A percentile compares a stretch with the other conserved stretches of the same genome.
phyloP scores from a whole-genome alignment of 2,329 filamentous ascomycete species.

The Epichloe sibirici region DNA sequence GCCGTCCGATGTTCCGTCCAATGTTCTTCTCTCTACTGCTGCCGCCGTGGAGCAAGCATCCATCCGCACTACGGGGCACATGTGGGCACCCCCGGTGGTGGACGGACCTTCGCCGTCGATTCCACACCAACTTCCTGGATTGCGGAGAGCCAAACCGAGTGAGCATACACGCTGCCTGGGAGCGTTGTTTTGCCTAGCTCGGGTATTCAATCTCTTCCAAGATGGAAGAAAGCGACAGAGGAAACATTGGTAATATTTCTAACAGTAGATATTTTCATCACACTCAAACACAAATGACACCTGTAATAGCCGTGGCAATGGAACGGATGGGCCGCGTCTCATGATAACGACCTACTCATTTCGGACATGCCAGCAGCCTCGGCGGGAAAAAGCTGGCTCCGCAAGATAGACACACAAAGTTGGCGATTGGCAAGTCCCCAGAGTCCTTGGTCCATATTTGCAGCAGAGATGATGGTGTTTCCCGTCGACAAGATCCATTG shows the following conservation, averaged over 20 bases:
- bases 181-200: background rate
- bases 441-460: background rate
- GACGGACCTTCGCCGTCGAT: background rate
- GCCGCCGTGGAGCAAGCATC: too few species aligned
- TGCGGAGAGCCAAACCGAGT: background rate
- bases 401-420: background rate
- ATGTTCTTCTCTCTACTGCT: background rate
- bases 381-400: background rate
- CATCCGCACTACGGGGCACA: too few species aligned
- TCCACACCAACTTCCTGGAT: background rate
- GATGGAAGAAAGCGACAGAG: background rate
- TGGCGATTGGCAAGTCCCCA: background rate
- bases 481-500: background rate
- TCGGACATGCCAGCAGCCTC: slow-evolving; percentile 1
- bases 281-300: background rate
- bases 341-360: slow-evolving; percentile 1
- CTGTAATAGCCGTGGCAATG: slow-evolving; percentile 8
- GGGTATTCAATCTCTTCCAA: background rate
- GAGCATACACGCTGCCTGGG: background rate
- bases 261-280: too few species aligned
- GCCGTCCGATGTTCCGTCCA: background rate
- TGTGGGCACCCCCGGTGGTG: too few species aligned
- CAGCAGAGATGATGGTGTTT: background rate
- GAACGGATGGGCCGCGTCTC: slow-evolving; percentile 9
- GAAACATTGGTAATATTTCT: background rate